A percentile compares a stretch with the other conserved stretches of the same genome.
Evolutionary conservation across 2,329 filamentous ascomycete genomes (phyloP).

Genomic region (Lachnellula subtilissima): DNA sequence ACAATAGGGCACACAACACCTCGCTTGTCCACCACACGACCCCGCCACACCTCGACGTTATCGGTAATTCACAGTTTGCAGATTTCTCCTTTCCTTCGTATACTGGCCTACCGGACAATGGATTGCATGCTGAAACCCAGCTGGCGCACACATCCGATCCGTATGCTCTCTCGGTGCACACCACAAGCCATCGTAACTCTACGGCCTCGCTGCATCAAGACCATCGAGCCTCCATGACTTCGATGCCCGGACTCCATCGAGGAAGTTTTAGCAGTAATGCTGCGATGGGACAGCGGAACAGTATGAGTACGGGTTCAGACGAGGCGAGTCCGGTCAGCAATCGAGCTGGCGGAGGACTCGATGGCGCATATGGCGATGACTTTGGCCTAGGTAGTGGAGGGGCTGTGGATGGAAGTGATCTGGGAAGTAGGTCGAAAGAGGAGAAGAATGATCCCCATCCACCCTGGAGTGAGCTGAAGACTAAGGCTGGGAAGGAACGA

Average conservation of each 20-base stretch:
- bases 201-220: constrained; percentile 19
- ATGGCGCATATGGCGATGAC: constrained; percentile 42
- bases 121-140: constrained; percentile 31
- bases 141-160: constrained; percentile 22
- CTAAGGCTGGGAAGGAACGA: constrained; percentile 90
- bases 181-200: constrained; percentile 22
- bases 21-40: constrained; percentile 14
- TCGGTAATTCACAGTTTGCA: constrained; percentile 39
- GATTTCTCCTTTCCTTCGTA: constrained; percentile 49
- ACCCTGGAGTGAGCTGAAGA: constrained; percentile 78
- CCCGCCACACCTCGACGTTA: constrained; percentile 24
- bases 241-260: constrained; percentile 18
- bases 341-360: constrained; percentile 22
- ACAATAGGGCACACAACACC: constrained; percentile 14
- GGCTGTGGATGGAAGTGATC: constrained; percentile 49
- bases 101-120: constrained; percentile 39
- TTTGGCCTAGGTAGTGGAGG: constrained; percentile 48
- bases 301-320: constrained; percentile 29
- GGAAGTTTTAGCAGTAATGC: constrained; percentile 21
- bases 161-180: constrained; percentile 20
- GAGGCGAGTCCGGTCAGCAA: constrained; percentile 30
- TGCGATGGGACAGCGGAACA: constrained; percentile 17
- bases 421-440: constrained; percentile 49
- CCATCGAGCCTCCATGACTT: constrained; percentile 21
- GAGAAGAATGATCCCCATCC: constrained; percentile 56